Evolutionary conservation across 805 yeast genomes (phyloP).

Genomic region (Clavispora phyllophila): DNA sequence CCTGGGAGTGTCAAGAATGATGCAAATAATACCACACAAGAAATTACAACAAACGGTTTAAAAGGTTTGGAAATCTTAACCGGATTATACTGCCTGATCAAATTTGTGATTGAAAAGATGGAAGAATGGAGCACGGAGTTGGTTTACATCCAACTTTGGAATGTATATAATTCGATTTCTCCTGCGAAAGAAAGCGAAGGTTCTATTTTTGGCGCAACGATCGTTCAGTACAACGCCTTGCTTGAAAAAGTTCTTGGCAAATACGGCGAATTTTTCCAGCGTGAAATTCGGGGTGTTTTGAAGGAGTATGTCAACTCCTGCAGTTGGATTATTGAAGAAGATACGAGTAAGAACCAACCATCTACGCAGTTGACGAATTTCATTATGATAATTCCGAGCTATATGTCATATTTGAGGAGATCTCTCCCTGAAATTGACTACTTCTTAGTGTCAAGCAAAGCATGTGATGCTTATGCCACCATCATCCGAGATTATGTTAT

Average conservation of each 20-base stretch:
- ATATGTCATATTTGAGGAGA: conserved; percentile 19
- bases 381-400: conserved; percentile 20
- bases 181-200: conserved; percentile 13
- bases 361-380: conserved; percentile 22
- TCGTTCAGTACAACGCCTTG: conserved; percentile 21
- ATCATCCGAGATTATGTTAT: conserved; percentile 34
- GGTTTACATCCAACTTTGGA: conserved; percentile 38
- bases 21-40: conserved; percentile 70
- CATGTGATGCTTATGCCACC: conserved; percentile 22
- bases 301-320: conserved; percentile 35
- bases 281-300: conserved; percentile 26
- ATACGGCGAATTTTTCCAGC: conserved; percentile 27
- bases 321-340: conserved; percentile 24
- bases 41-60: conserved; percentile 73
- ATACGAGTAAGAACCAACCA: conserved; percentile 6
- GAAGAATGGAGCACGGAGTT: conserved; percentile 37
- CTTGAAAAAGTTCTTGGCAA: conserved; percentile 16
- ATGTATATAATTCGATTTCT: conserved; percentile 21
- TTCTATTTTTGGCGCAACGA: conserved; percentile 27
- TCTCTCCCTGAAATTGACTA: conserved; percentile 28
- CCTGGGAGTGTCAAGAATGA: conserved; percentile 23
- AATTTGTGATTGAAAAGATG: conserved; percentile 23
- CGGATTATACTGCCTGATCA: conserved; percentile 31
- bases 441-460: conserved; percentile 21
- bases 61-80: conserved; percentile 26